Percentiles rank a stretch among this genome's conserved stretches.
Evolutionary conservation across 495 filamentous ascomycete species (phyloP).

Genomic region (Penicillium herquei): DNA sequence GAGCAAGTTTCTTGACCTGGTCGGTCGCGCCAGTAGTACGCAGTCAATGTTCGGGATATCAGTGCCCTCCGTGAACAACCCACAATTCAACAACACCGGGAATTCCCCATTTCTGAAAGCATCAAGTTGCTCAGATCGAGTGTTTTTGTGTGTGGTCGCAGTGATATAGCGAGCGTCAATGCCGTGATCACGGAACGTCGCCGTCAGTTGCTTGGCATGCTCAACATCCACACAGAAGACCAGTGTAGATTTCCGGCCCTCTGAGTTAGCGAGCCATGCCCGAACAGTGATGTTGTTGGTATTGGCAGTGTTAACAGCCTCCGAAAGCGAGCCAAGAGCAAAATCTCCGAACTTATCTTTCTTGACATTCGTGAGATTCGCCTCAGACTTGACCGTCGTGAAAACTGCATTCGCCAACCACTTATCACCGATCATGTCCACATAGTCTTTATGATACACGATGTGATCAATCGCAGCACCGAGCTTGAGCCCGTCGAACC

Average conservation of each 20-base stretch:
- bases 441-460: slow-evolving; percentile 95
- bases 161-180: slow-evolving; percentile 85
- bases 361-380: slow-evolving; percentile 68
- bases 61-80: slow-evolving; percentile 94
- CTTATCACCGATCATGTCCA: slow-evolving; percentile 93
- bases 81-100: slow-evolving; percentile 90
- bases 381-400: slow-evolving; percentile 82
- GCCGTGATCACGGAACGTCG: slow-evolving; percentile 70
- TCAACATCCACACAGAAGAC: slow-evolving; percentile 89
- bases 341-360: slow-evolving; percentile 74
- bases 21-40: slow-evolving; percentile 83
- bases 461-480: slow-evolving; percentile 92
- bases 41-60: slow-evolving; percentile 98
- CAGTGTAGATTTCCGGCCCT: slow-evolving; percentile 74
- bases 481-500: slow-evolving; percentile 83
- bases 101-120: slow-evolving; percentile 74
- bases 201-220: slow-evolving; percentile 72
- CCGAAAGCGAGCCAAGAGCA: slow-evolving; percentile 66
- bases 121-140: slow-evolving; percentile 65
- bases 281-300: slow-evolving; percentile 80
- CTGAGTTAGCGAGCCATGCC: slow-evolving; percentile 77
- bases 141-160: slow-evolving; percentile 63
- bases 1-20: slow-evolving; percentile 82
- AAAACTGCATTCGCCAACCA: slow-evolving; percentile 84
- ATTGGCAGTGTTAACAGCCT: slow-evolving; percentile 72